These are phyloP conservation scores for Mollisia scopiformis DNA, from an alignment of 2,329 filamentous ascomycete genomes.

Conservation along the genomic window DNA sequence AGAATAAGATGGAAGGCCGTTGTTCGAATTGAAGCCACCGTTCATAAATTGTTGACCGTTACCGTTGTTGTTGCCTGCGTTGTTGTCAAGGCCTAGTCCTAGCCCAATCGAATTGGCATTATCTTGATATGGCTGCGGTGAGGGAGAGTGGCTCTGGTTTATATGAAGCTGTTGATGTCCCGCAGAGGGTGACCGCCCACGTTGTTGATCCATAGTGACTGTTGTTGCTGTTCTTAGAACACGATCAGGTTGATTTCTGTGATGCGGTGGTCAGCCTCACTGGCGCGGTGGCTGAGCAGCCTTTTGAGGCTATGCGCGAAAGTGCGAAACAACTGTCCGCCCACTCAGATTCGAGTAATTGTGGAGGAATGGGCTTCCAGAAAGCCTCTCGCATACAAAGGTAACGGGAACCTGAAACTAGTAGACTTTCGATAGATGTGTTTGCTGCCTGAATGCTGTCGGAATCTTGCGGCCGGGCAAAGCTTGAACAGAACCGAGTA, in stretches of 20 bases:
- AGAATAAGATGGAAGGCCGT: conserved; percentile 31
- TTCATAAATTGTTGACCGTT: conserved; percentile 49
- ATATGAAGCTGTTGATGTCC: conserved; percentile 62
- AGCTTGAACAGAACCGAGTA: not conserved
- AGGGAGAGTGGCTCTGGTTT: conserved; percentile 69
- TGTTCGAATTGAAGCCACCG: conserved; percentile 42
- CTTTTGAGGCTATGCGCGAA: conserved; percentile 31
- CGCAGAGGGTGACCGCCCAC: conserved; percentile 65
- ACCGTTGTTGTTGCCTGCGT: conserved; percentile 38
- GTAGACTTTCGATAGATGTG: conserved; percentile 2
- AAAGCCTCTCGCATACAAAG: conserved; percentile 7
- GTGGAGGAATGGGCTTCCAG: conserved; percentile 8
- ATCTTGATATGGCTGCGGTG: conserved; percentile 51
- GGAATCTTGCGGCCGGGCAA: not conserved
- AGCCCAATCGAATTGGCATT: conserved; percentile 55
- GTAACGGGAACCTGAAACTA: conserved; percentile 15
- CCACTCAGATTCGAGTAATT: conserved; percentile 19
- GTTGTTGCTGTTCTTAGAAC: conserved; percentile 41
- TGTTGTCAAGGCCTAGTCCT: conserved; percentile 59
- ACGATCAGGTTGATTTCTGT: conserved; percentile 27
- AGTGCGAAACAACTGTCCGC: conserved; percentile 27
- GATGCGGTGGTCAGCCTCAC: conserved; percentile 29
- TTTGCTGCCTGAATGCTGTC: conserved; percentile 20
- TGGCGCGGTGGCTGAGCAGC: conserved; percentile 34
- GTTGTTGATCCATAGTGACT: conserved; percentile 54